phyloP scores from a whole-genome alignment of 2,329 filamentous ascomycete species.

The Scedosporium minutisporum region DNA sequence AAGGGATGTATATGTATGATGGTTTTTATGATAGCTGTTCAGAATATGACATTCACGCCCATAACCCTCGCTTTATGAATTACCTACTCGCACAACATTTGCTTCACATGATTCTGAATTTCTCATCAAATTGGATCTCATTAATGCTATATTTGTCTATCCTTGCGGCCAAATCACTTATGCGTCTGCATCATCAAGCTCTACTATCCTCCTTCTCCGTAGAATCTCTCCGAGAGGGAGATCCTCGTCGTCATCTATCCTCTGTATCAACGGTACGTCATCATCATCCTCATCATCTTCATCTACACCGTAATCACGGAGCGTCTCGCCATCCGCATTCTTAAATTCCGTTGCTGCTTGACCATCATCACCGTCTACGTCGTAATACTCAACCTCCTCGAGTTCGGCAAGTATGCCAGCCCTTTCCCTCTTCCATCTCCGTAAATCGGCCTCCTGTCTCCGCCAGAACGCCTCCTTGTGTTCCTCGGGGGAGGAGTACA shows the following conservation, averaged over 20 bases:
- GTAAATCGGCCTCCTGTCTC: conserved; percentile 39
- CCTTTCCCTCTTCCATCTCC: conserved; percentile 26
- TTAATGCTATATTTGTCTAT: neutral
- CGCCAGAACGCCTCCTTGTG: conserved; percentile 37
- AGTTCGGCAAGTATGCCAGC: conserved; percentile 30
- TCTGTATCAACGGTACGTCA: conserved; percentile 6
- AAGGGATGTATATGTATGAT: neutral
- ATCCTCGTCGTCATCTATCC: conserved; percentile 39
- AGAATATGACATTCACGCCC: neutral
- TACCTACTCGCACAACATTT: neutral
- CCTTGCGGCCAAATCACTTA: neutral
- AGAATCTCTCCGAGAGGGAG: conserved; percentile 62
- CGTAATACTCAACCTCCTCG: conserved; percentile 48
- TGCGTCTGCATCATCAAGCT: neutral
- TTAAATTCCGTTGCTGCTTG: conserved; percentile 47
- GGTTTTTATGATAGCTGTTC: neutral
- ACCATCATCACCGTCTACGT: conserved; percentile 30
- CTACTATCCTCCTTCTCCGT: conserved; percentile 37
- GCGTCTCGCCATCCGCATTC: conserved; percentile 64
- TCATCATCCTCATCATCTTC: conserved; percentile 51
- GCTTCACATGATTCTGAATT: neutral
- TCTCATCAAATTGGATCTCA: neutral
- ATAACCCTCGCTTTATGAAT: neutral
- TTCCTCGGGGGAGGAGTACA: conserved; percentile 30
- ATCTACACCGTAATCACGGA: conserved; percentile 72